Percentiles rank a stretch among this genome's conserved stretches.
Conservation (phyloP, 352 stramenopile species). For the Phytophthora sp. region DNA sequence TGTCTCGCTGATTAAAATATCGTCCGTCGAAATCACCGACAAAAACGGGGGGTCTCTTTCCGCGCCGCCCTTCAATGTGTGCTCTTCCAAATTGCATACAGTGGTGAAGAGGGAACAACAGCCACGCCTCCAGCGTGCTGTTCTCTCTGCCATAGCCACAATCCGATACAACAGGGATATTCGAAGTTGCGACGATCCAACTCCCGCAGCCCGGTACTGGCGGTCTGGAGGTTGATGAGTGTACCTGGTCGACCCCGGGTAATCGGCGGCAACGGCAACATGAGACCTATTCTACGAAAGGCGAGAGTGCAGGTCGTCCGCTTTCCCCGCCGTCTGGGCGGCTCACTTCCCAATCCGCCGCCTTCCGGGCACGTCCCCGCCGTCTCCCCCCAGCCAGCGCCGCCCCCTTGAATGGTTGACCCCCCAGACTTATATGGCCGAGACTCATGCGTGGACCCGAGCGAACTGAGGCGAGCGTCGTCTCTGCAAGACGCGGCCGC, state of each 20-base stretch:
- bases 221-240: slow-evolving; percentile 5
- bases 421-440: slow-evolving; percentile 37
- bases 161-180: no score
- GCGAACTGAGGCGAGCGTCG: slow-evolving; percentile 34
- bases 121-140: no score
- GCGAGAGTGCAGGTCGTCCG: not conserved
- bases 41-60: no score
- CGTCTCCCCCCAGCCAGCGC: not conserved
- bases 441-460: slow-evolving; percentile 36
- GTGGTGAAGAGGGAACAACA: no score
- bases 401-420: slow-evolving; percentile 49
- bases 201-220: no score
- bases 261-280: slow-evolving; percentile 1
- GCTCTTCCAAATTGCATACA: no score
- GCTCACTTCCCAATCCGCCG: slow-evolving; percentile 25
- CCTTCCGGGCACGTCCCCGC: slow-evolving; percentile 1
- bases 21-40: no score
- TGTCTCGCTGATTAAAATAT: no score
- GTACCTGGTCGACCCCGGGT: not conserved
- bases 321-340: not conserved
- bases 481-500: slow-evolving; percentile 20
- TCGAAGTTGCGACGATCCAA: no score
- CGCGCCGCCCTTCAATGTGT: no score
- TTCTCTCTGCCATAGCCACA: no score
- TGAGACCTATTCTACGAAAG: slow-evolving; percentile 15